phyloP scores from a whole-genome alignment of 176 grass and related monocot genomes.

The Lolium rigidum region DNA sequence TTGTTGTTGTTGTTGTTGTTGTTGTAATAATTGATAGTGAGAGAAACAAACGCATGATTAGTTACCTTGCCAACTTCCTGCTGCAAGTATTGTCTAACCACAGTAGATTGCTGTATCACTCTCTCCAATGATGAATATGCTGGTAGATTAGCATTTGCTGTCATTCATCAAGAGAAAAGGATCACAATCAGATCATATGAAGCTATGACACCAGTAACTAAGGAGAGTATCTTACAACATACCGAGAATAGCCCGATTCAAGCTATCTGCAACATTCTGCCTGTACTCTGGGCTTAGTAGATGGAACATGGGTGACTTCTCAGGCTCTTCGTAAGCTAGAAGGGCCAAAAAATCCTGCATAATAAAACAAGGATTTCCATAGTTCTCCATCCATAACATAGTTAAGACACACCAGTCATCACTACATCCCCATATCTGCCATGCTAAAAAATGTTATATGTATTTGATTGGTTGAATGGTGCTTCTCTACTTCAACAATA shows the following conservation, averaged over 20 bases:
- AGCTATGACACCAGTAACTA: background rate
- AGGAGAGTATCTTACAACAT: slow-evolving; percentile 38
- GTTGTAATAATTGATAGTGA: background rate
- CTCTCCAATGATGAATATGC: slow-evolving; percentile 90
- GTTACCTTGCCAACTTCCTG: slow-evolving; percentile 88
- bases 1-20: too few relatives aligned
- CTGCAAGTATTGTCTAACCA: slow-evolving; percentile 83
- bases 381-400: slow-evolving; percentile 30
- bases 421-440: background rate
- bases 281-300: slow-evolving; percentile 89
- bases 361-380: slow-evolving; percentile 28
- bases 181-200: slow-evolving; percentile 13
- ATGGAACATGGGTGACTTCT: slow-evolving; percentile 99
- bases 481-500: background rate
- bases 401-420: background rate
- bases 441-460: background rate
- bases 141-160: slow-evolving; percentile 86
- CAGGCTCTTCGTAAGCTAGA: slow-evolving; percentile 90
- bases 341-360: slow-evolving; percentile 86
- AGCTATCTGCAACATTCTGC: slow-evolving; percentile 78
- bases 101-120: slow-evolving; percentile 79
- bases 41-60: background rate
- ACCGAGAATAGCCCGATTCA: slow-evolving; percentile 97
- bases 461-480: slow-evolving; percentile 3
- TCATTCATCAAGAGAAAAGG: slow-evolving; percentile 38